Evolutionary conservation across 1,284 basidiomycete genomes (phyloP).

Genomic region (Fomitiporia mediterranea): DNA sequence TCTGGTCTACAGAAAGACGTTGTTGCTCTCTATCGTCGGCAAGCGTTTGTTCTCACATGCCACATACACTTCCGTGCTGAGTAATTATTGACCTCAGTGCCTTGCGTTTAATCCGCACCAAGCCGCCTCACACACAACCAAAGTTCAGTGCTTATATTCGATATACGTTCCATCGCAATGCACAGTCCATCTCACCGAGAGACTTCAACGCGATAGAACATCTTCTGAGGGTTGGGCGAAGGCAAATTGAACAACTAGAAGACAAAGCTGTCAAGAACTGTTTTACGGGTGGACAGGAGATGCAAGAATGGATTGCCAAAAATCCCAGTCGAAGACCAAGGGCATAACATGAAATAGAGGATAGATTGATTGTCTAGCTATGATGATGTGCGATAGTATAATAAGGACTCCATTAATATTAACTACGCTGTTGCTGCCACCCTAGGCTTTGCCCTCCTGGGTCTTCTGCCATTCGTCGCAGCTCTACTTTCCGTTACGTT

Average conservation of each 20-base stretch:
- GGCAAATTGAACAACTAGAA: slow-evolving; percentile 67
- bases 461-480: not conserved
- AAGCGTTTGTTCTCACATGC: slow-evolving; percentile 20
- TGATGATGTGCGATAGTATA: too few species aligned
- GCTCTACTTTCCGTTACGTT: not conserved
- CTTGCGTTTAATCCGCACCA: slow-evolving; percentile 64
- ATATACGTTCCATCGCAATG: slow-evolving; percentile 62
- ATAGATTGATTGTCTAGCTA: too few species aligned
- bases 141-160: slow-evolving; percentile 66
- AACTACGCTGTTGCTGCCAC: not conserved
- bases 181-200: slow-evolving; percentile 52
- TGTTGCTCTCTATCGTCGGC: slow-evolving; percentile 69
- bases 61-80: not conserved
- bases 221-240: slow-evolving; percentile 56
- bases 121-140: slow-evolving; percentile 50
- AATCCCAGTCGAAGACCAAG: slow-evolving; percentile 14
- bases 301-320: slow-evolving; percentile 53
- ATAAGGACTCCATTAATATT: too few species aligned
- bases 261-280: slow-evolving; percentile 62
- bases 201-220: slow-evolving; percentile 68
- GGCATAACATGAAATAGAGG: too few species aligned
- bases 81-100: slow-evolving; percentile 41
- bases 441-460: not conserved
- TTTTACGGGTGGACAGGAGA: slow-evolving; percentile 56
- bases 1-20: slow-evolving; percentile 73